Conservation (phyloP, 2,329 filamentous ascomycete genomes). For the Sarocladiaceae sp. region DNA sequence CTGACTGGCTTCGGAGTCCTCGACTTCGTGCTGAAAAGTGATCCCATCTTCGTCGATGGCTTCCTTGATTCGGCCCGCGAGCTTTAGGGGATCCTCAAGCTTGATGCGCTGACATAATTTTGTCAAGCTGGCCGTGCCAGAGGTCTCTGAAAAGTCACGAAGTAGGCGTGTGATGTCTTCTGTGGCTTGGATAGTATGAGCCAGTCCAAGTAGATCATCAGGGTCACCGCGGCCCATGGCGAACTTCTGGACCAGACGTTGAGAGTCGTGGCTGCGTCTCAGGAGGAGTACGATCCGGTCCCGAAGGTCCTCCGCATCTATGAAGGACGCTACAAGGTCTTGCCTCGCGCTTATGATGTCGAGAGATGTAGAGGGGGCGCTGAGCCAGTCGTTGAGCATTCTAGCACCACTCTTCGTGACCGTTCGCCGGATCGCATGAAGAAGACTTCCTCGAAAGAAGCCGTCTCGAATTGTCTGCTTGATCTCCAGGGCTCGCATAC, state of each 20-base stretch:
- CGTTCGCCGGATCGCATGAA: constrained; percentile 85
- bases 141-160: background rate
- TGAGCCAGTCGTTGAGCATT: constrained; percentile 77
- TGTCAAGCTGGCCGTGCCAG: constrained; percentile 29
- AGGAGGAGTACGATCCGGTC: constrained; percentile 65
- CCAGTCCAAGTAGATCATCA: constrained; percentile 80
- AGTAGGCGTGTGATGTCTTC: constrained; percentile 54
- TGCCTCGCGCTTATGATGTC: constrained; percentile 71
- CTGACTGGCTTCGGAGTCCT: constrained; percentile 64
- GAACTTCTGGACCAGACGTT: constrained; percentile 89
- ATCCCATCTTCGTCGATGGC: constrained; percentile 92
- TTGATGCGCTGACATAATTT: constrained; percentile 52
- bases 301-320: constrained; percentile 59
- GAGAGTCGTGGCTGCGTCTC: constrained; percentile 72
- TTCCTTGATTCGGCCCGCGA: constrained; percentile 64
- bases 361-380: constrained; percentile 84
- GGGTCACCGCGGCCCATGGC: constrained; percentile 85
- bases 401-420: constrained; percentile 88
- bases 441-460: constrained; percentile 70
- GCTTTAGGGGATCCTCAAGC: constrained; percentile 57
- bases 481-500: constrained; percentile 82
- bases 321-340: constrained; percentile 72
- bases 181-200: constrained; percentile 72
- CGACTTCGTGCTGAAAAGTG: constrained; percentile 68
- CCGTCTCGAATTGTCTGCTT: constrained; percentile 79